phyloP scores from a whole-genome alignment of 495 filamentous ascomycete species.

The Xylaria acuta region DNA sequence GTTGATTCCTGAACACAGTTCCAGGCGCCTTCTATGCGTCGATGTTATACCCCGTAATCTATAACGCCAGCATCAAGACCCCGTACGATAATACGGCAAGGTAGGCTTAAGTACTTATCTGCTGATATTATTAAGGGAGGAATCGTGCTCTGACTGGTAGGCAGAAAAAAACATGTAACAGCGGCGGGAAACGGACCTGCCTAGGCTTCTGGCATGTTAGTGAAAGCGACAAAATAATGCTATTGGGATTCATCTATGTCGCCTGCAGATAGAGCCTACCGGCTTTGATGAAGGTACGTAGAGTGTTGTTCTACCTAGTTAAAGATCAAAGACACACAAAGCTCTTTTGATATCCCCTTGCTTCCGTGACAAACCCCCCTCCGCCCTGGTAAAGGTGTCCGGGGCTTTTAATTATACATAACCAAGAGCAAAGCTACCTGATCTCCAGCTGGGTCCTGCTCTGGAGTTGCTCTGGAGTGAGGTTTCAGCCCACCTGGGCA shows the following conservation, averaged over 20 bases:
- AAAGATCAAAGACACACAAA: neutral
- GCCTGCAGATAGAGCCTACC: neutral
- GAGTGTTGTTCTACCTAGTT: neutral
- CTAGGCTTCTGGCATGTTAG: neutral
- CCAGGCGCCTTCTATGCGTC: neutral
- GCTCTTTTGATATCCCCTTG: neutral
- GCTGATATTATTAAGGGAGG: too few relatives aligned
- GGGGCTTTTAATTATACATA: neutral
- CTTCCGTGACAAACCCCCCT: neutral
- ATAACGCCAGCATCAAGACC: neutral
- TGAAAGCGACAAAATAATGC: neutral
- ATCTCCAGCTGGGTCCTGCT: too few relatives aligned
- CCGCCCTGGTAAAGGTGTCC: neutral
- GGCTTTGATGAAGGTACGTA: neutral
- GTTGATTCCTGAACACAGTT: neutral
- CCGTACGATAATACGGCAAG: neutral
- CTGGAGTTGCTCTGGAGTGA: neutral
- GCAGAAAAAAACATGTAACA: constrained; percentile 1
- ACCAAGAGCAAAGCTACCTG: too few relatives aligned
- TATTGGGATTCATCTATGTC: neutral
- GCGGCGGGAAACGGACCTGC: neutral
- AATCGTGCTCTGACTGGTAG: neutral
- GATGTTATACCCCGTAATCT: neutral
- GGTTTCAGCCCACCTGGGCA: neutral
- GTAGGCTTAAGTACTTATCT: neutral